These are phyloP conservation scores for Xerocomus spinulosus DNA, from an alignment of 768 basidiomycete genomes.

Conservation along the genomic window DNA sequence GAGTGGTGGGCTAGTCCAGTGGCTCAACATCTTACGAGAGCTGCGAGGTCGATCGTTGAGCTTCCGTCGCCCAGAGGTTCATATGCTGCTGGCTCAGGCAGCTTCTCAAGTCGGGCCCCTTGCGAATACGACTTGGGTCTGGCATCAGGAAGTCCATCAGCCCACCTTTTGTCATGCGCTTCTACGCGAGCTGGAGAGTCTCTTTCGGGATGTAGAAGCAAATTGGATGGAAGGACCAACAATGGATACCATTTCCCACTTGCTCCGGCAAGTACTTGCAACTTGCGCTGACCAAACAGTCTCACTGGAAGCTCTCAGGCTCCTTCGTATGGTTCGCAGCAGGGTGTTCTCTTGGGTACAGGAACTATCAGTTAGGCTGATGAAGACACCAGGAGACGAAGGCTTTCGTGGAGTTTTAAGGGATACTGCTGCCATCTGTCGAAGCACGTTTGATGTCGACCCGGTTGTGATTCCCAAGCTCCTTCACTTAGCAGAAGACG, in stretches of 20 bases:
- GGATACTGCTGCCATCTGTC: constrained; percentile 20
- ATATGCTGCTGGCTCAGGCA: constrained; percentile 40
- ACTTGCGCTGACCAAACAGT: constrained; percentile 13
- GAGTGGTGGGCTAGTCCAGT: constrained; percentile 42
- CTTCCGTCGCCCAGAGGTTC: constrained; percentile 37
- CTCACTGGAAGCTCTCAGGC: constrained; percentile 12
- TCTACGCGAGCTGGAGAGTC: constrained; percentile 30
- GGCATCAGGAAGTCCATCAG: constrained; percentile 36
- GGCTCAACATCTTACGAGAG: constrained; percentile 47
- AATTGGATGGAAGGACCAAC: constrained; percentile 39
- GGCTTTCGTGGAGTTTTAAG: constrained; percentile 6
- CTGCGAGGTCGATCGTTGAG: constrained; percentile 34
- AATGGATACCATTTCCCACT: constrained; percentile 29
- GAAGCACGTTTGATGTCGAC: constrained; percentile 29
- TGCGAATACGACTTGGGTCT: constrained; percentile 21
- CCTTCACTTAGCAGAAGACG: constrained; percentile 20
- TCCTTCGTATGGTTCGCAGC: constrained; percentile 31
- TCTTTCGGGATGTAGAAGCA: constrained; percentile 32
- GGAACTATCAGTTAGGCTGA: constrained; percentile 24
- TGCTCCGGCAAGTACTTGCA: constrained; percentile 34
- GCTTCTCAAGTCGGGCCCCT: constrained; percentile 38
- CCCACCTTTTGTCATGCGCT: constrained; percentile 32
- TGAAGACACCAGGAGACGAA: background rate
- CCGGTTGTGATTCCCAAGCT: background rate
- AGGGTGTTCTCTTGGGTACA: constrained; percentile 34